Base-by-base conservation (phyloP, 305 asterid genomes). In the Rubia balearica region DNA sequence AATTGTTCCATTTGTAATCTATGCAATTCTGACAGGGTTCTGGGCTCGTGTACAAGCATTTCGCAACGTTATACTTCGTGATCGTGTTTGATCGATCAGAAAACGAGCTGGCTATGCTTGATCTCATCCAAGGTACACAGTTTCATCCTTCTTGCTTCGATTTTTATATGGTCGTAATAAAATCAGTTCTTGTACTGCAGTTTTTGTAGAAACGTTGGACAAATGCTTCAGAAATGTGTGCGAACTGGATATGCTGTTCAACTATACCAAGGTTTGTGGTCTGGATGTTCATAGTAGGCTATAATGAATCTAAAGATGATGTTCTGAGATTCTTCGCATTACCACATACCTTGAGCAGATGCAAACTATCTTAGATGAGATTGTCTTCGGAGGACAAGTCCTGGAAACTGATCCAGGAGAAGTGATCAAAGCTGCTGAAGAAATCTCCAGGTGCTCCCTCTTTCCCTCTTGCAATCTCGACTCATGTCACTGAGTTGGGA, bases 21-120 rank as follows among this genome's bases (percentile, higher is more conserved):
- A n/a, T 63, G 46, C 78, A 81, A 30, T 3, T 30, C 3, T 30
- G 36, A 30, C 36, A 30, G 85, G 85, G 59, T 70, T 57, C 78
- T 6, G 68, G 75, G 61, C 76, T 81, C 43, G 85, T 78, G 46
- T 81, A 81, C 78, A 78, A 81, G 73, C 79, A 75, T 65, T 76
- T 67, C 65, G 85, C 81, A 38, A 81, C 85, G 5, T 59, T 81
- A 42, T 81, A 81, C 71, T 75, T 81, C n/a, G 79, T 81, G 9
- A 61, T 81, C 63, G 71, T 78, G 59, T 78, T 73, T 75, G 85
- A 81, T 76, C 51, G 69, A 51, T 81, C 83, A 17, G 83, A 81
- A 70, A 81, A 73, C 70, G 83, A 75, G 75, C 67, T 81, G 60
- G 85, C 83, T 42, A 81, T 78, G 85, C 85, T 81, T 5, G 85